Evolutionary conservation across 306 rosid genomes (phyloP), one percentile per base, ranked within the genome.

Genomic region (Vigna mungo): DNA sequence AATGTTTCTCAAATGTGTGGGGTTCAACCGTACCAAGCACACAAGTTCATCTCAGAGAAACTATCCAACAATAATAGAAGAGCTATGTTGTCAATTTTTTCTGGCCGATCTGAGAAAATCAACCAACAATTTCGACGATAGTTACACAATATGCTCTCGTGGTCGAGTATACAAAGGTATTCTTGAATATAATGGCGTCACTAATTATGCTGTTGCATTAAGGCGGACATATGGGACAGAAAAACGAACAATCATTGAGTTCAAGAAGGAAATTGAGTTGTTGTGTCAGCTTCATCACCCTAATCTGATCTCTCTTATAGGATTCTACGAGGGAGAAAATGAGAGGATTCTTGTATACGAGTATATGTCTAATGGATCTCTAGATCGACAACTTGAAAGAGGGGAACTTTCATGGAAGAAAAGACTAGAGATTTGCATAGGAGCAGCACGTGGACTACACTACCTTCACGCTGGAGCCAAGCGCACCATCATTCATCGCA

Each of bases 391-490:
- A 11, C 27, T 75, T 2, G 1, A 0, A 1, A 4, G 1, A 2
- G 30, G 15, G 5, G 2, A 7, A 52, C 65, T 76, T 1, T 36
- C 80, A 9, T 76, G 73, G 80, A 64, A 15, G 39, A 49, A 34
- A 36, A 76, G 83, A 67, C 25, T 83, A 63, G 41, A 83, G 17
- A 78, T 83, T 9, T 83, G 86, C 80, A 51, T 73, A 16, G 79
- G 64, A 39, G 83, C 54, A 15, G 80, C 83, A 11, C 16, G 17
- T 30, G 86, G 64, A 43, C 17, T 84, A 12, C 85, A 81, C 54
- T 81, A 77, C n/a, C 77, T 80, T 77, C 87, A 84, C 58, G 8
- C 80, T 0, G 85, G 87, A n/a, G 34, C 74, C 39, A 80, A 73
- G 51, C 66, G 68, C 12, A 37, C 36, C 3, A 25, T 84, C 34